phyloP scores from a whole-genome alignment of 305 asterid genomes.

The Solanum aculeatissimum region DNA sequence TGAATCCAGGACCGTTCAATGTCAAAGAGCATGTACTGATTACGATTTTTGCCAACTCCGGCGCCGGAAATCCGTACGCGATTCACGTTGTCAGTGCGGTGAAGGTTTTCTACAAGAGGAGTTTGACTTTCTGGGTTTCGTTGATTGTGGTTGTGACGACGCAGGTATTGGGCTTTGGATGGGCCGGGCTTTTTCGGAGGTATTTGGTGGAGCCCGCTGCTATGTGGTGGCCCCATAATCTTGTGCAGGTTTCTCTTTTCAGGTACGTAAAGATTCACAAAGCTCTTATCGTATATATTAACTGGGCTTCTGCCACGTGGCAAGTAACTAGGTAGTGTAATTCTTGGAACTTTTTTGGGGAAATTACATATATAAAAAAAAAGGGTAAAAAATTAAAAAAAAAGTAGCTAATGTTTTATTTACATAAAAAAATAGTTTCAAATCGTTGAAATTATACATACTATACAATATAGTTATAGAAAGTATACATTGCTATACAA shows the following conservation, averaged over 20 bases:
- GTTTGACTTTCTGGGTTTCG: conserved; percentile 69
- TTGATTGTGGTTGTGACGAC: conserved; percentile 75
- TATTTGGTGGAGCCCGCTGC: conserved; percentile 89
- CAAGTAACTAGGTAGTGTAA: neutral
- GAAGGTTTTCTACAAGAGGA: conserved; percentile 58
- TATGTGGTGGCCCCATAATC: conserved; percentile 99
- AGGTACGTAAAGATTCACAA: conserved; percentile 26
- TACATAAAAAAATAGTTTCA: no score
- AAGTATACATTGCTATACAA: no score
- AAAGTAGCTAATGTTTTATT: no score
- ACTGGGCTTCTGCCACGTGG: neutral
- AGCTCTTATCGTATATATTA: neutral
- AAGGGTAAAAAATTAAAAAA: no score
- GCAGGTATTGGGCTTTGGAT: conserved; percentile 90
- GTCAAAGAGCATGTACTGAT: conserved; percentile 90
- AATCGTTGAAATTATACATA: no score
- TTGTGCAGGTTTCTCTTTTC: conserved; percentile 90
- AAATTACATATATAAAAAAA: no score
- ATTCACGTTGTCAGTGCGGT: conserved; percentile 81
- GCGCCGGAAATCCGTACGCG: conserved; percentile 84
- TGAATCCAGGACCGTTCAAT: conserved; percentile 73
- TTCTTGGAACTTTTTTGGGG: neutral
- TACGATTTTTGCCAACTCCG: conserved; percentile 83
- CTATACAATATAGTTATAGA: no score
- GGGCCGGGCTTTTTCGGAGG: conserved; percentile 90